Conservation (phyloP, 306 rosid genomes). For the Mimosa bimucronata region DNA sequence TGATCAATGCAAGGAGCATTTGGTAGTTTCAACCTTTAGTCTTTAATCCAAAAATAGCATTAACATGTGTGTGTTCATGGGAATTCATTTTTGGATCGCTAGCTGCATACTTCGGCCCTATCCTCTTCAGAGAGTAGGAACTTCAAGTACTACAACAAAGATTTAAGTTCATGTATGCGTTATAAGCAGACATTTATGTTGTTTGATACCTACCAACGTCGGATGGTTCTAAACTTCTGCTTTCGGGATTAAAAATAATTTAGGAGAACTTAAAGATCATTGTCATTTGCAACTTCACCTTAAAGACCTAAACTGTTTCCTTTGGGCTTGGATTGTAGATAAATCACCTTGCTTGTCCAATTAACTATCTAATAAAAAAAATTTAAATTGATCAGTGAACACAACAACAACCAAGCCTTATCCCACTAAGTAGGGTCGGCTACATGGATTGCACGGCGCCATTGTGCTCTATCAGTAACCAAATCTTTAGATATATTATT, state of each 20-base stretch:
- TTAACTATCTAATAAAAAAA: neutral
- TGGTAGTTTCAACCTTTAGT: neutral
- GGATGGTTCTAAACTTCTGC: neutral
- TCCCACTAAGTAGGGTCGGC: too few relatives aligned
- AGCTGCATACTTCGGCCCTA: neutral
- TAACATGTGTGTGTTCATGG: neutral
- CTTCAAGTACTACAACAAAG: neutral
- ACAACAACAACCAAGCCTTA: too few relatives aligned
- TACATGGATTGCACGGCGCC: too few relatives aligned
- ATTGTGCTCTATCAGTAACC: too few relatives aligned
- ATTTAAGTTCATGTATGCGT: neutral
- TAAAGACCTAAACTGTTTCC: neutral
- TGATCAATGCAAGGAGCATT: constrained; percentile 25
- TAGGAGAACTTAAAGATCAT: neutral
- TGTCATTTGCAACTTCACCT: neutral
- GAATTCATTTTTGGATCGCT: neutral
- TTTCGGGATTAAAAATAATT: neutral
- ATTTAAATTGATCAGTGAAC: neutral
- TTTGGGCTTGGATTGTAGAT: neutral
- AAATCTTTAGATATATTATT: too few relatives aligned
- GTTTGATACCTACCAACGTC: neutral
- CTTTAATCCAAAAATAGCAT: neutral
- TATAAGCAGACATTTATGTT: neutral
- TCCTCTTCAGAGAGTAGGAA: neutral
- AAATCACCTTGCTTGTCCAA: neutral